phyloP scores from a whole-genome alignment of 805 yeast species.

The Yarrowia bubula region DNA sequence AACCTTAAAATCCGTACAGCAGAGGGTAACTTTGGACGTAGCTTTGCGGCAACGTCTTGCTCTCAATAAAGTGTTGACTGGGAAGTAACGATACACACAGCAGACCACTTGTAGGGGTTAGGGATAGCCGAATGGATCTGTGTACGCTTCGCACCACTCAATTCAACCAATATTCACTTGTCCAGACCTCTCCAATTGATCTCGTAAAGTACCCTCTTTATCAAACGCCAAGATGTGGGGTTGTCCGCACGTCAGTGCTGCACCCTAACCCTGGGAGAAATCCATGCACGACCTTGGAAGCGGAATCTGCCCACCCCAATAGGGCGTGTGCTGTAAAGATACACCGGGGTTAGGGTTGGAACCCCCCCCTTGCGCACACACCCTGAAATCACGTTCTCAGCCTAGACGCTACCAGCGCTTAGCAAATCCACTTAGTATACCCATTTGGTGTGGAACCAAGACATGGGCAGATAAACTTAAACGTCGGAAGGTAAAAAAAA shows the following conservation, averaged over 20 bases:
- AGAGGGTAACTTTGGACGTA: neutral
- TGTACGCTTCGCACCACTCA: too few species aligned
- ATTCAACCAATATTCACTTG: neutral
- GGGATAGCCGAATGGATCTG: neutral
- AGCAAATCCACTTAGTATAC: neutral
- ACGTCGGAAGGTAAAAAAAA: neutral
- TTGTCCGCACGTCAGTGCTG: neutral
- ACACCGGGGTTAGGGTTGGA: neutral
- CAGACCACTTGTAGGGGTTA: neutral
- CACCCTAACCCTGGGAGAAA: neutral
- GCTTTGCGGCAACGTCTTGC: conserved; percentile 8
- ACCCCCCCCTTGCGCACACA: too few species aligned
- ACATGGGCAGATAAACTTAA: conserved; percentile 17
- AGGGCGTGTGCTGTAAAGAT: too few species aligned
- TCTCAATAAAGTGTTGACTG: neutral
- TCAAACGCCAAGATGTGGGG: conserved; percentile 7
- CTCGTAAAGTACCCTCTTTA: neutral
- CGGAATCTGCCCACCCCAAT: too few species aligned
- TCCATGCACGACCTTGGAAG: neutral
- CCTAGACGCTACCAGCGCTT: too few species aligned
- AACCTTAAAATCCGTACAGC: neutral
- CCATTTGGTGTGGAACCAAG: neutral
- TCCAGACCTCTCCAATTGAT: neutral
- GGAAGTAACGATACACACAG: neutral
- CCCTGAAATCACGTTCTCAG: too few species aligned